These are phyloP conservation scores for Metschnikowia rubicola DNA, from an alignment of 805 yeast genomes.

Conservation along the genomic window DNA sequence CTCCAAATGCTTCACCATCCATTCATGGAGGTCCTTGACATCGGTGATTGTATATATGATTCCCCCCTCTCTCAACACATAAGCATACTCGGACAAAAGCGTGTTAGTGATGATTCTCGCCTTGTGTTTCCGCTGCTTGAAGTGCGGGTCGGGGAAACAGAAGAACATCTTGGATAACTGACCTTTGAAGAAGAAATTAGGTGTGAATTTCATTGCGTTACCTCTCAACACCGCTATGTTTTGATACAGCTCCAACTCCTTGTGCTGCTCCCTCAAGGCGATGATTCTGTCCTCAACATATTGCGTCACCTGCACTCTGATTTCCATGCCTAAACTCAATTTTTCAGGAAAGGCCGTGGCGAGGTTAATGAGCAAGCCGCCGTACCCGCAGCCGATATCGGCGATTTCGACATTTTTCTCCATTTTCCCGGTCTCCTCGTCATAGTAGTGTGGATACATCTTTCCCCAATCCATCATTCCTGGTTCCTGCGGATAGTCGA, in stretches of 20 bases:
- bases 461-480: slow-evolving; percentile 82
- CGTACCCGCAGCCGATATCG: slow-evolving; percentile 97
- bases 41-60: slow-evolving; percentile 92
- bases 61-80: slow-evolving; percentile 81
- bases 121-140: slow-evolving; percentile 95
- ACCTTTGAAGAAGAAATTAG: slow-evolving; percentile 82
- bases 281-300: slow-evolving; percentile 93
- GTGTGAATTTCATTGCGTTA: slow-evolving; percentile 95
- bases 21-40: slow-evolving; percentile 84
- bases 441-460: slow-evolving; percentile 62
- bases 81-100: slow-evolving; percentile 87
- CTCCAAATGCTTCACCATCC: slow-evolving; percentile 94
- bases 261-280: slow-evolving; percentile 68
- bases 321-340: slow-evolving; percentile 91
- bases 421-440: slow-evolving; percentile 40
- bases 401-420: slow-evolving; percentile 74
- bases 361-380: slow-evolving; percentile 80
- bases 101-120: slow-evolving; percentile 94
- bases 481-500: slow-evolving; percentile 84
- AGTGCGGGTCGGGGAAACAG: slow-evolving; percentile 99
- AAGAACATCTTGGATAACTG: slow-evolving; percentile 91
- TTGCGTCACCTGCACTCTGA: slow-evolving; percentile 94
- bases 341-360: slow-evolving; percentile 73
- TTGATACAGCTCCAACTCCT: slow-evolving; percentile 50
- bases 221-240: slow-evolving; percentile 90